These are phyloP conservation scores for Dactylellina parvicollis DNA, from an alignment of 2,329 filamentous ascomycete genomes.

Conservation along the genomic window DNA sequence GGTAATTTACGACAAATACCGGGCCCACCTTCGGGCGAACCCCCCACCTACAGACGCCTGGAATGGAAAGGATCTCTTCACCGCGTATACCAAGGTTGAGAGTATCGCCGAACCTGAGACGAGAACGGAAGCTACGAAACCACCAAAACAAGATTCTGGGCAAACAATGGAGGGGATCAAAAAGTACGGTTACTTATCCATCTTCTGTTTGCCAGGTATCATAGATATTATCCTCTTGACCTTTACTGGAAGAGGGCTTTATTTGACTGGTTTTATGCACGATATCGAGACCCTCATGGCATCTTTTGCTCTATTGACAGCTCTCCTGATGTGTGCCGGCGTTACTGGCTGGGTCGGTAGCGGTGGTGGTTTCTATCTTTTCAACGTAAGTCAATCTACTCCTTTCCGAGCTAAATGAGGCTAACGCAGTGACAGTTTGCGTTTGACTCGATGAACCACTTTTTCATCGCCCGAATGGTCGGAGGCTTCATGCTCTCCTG, in stretches of 20 bases:
- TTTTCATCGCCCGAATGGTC: constrained; percentile 63
- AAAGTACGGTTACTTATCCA: constrained; percentile 69
- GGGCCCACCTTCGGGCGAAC: constrained; percentile 57
- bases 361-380: constrained; percentile 71
- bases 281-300: constrained; percentile 66
- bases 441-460: constrained; percentile 63
- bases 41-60: constrained; percentile 57
- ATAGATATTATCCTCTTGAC: constrained; percentile 71
- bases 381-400: constrained; percentile 57
- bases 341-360: constrained; percentile 73
- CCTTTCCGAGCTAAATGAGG: constrained; percentile 63
- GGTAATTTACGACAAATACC: constrained; percentile 61
- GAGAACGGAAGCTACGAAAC: constrained; percentile 3
- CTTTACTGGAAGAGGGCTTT: constrained; percentile 70
- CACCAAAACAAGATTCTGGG: constrained; percentile 4
- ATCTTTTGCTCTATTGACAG: constrained; percentile 69
- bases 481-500: constrained; percentile 64
- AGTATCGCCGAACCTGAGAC: constrained; percentile 44
- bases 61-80: constrained; percentile 60
- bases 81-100: constrained; percentile 60
- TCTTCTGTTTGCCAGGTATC: constrained; percentile 72
- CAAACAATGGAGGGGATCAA: constrained; percentile 61
- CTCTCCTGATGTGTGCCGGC: constrained; percentile 69
- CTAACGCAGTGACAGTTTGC: constrained; percentile 58
- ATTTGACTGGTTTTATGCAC: constrained; percentile 69